These are phyloP conservation scores for Urochloa ruziziensis DNA, from an alignment of 176 grass and related monocot species.

Conservation along the genomic window DNA sequence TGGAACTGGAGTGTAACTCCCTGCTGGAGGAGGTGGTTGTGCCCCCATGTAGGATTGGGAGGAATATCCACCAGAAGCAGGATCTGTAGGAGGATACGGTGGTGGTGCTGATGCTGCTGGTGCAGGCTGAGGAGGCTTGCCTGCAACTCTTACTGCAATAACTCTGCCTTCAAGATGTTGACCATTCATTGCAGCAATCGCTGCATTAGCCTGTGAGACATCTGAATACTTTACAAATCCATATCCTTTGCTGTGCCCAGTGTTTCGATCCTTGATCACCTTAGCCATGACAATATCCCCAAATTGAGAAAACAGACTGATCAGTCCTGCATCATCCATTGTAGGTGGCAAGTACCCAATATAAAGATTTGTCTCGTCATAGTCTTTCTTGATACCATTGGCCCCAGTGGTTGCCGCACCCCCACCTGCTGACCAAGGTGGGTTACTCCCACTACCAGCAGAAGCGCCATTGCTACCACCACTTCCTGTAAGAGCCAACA, in stretches of 20 bases:
- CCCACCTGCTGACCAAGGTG: slow-evolving; percentile 47
- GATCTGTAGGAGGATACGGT: slow-evolving; percentile 34
- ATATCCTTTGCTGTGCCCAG: slow-evolving; percentile 86
- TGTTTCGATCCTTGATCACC: slow-evolving; percentile 89
- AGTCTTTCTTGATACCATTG: slow-evolving; percentile 71
- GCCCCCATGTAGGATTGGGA: slow-evolving; percentile 74
- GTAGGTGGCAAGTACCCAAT: slow-evolving; percentile 82
- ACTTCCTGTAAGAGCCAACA: slow-evolving; percentile 57
- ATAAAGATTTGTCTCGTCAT: slow-evolving; percentile 93
- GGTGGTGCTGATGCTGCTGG: slow-evolving; percentile 26
- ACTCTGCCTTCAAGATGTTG: slow-evolving; percentile 80
- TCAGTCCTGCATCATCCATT: slow-evolving; percentile 81
- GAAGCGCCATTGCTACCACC: not conserved
- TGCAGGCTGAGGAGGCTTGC: slow-evolving; percentile 59
- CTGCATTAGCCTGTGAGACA: slow-evolving; percentile 87
- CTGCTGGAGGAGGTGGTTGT: slow-evolving; percentile 62
- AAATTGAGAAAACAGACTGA: slow-evolving; percentile 73
- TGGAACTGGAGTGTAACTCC: slow-evolving; percentile 76
- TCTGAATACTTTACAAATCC: slow-evolving; percentile 94
- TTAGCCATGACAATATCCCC: slow-evolving; percentile 96
- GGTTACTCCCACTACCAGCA: slow-evolving; percentile 46
- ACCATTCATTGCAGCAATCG: slow-evolving; percentile 80
- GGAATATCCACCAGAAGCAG: slow-evolving; percentile 58
- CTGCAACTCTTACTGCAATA: slow-evolving; percentile 87
- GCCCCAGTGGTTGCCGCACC: slow-evolving; percentile 17